Evolutionary conservation across 129 eudicot genomes (phyloP), one percentile per base, ranked within the genome.

Genomic region (Centaurea solstitialis): DNA sequence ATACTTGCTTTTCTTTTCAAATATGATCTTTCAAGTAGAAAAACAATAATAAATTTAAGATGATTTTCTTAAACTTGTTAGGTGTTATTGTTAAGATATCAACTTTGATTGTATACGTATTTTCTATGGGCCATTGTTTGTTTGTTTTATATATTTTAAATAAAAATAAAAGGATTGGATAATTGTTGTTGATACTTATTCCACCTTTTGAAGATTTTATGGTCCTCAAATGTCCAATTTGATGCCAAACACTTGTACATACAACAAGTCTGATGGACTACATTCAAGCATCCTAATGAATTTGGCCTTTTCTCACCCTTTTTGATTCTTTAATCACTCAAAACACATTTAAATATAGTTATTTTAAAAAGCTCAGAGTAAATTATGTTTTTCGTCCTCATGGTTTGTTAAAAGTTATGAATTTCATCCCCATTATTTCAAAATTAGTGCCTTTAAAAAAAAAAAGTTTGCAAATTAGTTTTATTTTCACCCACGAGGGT

Each of bases 261-360:
- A 8, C 65, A 57, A 57, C 65, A 57, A 57, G 7, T 17, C 9
- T 21, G 6, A 57, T 57, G 65, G 65, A 57, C 65, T 57, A 57
- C 65, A 57, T 57, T 57, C 65, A 57, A 57, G 65, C 65, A 57
- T 57, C 65, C 65, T 57, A 57, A 57, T 57, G 65, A 50, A 57
- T n/a, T 7, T n/a, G 23, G n/a, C 65, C 6, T 57, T 57, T 57
- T 57, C 22, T 5, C 65, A 6, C 18, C 22, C 65, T 6, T 57
- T 57, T 17, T 57, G 6, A 57, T 57, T 57, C 65, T 57, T 57
- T 57, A 57, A n/a, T 57, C 65, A 57, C 9, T 53, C 21, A 53
- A 53, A 50, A 53, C 62, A 53, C 21, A 53, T 4, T 15, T 53
- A 53, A 53, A 53, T 47, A 47, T 9, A 9, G 13, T 47, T n/a